phyloP scores from a whole-genome alignment of 306 rosid species.

The Begonia loranthoides region DNA sequence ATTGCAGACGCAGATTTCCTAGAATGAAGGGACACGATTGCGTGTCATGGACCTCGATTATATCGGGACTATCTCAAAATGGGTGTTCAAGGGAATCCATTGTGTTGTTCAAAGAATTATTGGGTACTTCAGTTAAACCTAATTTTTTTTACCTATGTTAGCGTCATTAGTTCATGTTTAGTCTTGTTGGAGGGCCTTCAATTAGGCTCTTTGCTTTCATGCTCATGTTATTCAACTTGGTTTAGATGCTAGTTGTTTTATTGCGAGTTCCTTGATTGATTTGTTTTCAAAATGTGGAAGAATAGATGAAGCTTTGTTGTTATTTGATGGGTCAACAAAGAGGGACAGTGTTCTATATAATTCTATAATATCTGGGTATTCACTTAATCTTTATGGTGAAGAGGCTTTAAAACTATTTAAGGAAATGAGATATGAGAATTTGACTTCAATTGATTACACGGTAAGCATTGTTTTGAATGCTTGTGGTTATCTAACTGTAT shows the following conservation, averaged over 20 bases:
- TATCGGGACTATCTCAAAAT: constrained; percentile 36
- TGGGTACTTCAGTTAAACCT: constrained; percentile 30
- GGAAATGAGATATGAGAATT: constrained; percentile 32
- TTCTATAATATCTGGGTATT: constrained; percentile 51
- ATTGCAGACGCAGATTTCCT: constrained; percentile 33
- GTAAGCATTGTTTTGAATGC: constrained; percentile 38
- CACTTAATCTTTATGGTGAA: constrained; percentile 26
- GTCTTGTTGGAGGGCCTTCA: constrained; percentile 18
- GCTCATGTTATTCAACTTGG: constrained; percentile 41
- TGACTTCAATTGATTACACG: constrained; percentile 41
- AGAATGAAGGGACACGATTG: constrained; percentile 40
- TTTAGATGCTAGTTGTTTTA: constrained; percentile 29
- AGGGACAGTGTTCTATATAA: constrained; percentile 37
- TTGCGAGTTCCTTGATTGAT: constrained; percentile 36
- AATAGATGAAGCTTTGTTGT: constrained; percentile 23
- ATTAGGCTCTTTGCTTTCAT: constrained; percentile 32
- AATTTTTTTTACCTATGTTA: constrained; percentile 43
- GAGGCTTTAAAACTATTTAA: constrained; percentile 36
- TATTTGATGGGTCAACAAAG: constrained; percentile 28
- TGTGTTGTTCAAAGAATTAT: constrained; percentile 38
- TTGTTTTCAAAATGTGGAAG: constrained; percentile 37
- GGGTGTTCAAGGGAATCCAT: constrained; percentile 31
- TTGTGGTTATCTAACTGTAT: constrained; percentile 40
- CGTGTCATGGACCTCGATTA: constrained; percentile 61
- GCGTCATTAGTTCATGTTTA: constrained; percentile 43